Evolutionary conservation across 2,329 filamentous ascomycete genomes (phyloP).

Genomic region (Myriangium duriaei): DNA sequence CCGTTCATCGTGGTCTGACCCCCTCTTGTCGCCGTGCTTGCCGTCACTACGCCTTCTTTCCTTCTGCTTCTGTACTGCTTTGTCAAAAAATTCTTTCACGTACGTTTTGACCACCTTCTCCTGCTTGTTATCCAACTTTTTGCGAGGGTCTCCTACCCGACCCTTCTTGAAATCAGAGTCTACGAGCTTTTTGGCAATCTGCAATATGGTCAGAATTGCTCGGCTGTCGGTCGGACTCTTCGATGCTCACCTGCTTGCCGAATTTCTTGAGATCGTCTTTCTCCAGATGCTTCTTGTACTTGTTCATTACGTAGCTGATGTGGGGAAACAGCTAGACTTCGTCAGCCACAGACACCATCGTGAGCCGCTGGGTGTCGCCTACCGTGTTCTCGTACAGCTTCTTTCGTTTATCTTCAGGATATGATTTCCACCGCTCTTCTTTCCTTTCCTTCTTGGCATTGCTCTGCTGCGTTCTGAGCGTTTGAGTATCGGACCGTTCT

Average conservation of each 20-base stretch:
- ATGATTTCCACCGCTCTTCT: conserved; percentile 57
- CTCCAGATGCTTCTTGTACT: conserved; percentile 74
- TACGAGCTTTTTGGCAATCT: conserved; percentile 76
- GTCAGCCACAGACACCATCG: conserved; percentile 9
- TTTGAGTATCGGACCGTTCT: conserved; percentile 46
- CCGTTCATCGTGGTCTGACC: conserved; percentile 2
- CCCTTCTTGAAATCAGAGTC: conserved; percentile 83
- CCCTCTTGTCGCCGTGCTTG: conserved; percentile 18
- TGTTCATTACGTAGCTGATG: conserved; percentile 74
- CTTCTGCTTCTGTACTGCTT: conserved; percentile 63
- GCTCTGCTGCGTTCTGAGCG: conserved; percentile 46
- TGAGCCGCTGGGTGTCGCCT: conserved; percentile 24
- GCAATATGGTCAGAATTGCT: conserved; percentile 19
- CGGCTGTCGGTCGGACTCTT: conserved; percentile 25
- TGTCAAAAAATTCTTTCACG: conserved; percentile 76
- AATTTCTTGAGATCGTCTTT: conserved; percentile 60
- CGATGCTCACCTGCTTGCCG: conserved; percentile 44
- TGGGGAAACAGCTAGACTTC: conserved; percentile 59
- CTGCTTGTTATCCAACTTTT: conserved; percentile 58
- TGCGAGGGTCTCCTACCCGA: conserved; percentile 70
- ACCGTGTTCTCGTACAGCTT: conserved; percentile 92
- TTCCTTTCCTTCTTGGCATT: conserved; percentile 42
- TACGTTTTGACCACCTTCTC: conserved; percentile 71
- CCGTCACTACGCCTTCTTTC: conserved; percentile 35
- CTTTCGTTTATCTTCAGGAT: conserved; percentile 75